These are phyloP conservation scores for Dunaliella sp. DNA, from an alignment of 139 green algal species.

Conservation along the genomic window DNA sequence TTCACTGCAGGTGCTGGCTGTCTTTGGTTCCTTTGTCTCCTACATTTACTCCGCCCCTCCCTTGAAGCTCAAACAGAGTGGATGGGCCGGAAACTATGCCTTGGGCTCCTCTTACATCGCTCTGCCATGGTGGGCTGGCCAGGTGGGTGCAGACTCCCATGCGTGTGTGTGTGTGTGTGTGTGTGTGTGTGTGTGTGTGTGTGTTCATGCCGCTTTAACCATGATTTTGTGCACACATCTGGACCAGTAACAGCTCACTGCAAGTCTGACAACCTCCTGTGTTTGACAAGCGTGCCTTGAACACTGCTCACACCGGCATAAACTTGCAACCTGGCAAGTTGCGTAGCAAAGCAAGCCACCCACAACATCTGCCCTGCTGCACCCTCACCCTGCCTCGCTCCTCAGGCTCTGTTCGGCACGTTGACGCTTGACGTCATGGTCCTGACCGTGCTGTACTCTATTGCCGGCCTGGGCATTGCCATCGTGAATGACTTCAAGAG, in stretches of 20 bases:
- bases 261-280: too few relatives aligned
- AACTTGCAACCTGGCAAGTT: too few relatives aligned
- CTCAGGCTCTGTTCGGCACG: constrained; percentile 90
- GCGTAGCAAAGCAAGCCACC: too few relatives aligned
- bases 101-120: constrained; percentile 95
- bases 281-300: too few relatives aligned
- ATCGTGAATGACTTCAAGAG: constrained; percentile 99
- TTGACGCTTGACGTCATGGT: constrained; percentile 89
- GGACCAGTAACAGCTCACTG: too few relatives aligned
- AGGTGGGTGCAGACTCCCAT: constrained; percentile 45
- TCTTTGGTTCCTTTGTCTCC: constrained; percentile 93
- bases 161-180: constrained; percentile 8
- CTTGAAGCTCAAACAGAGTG: constrained; percentile 96
- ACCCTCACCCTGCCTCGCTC: not conserved
- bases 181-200: constrained; percentile 14
- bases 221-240: too few relatives aligned
- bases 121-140: constrained; percentile 92
- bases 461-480: constrained; percentile 94
- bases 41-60: constrained; percentile 99
- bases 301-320: too few relatives aligned
- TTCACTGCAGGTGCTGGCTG: constrained; percentile 67
- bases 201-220: constrained; percentile 9
- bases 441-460: constrained; percentile 96
- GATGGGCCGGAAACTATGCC: constrained; percentile 95
- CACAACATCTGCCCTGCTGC: not conserved